phyloP scores from a whole-genome alignment of 495 filamentous ascomycete species.

The Lindgomyces ingoldianus region DNA sequence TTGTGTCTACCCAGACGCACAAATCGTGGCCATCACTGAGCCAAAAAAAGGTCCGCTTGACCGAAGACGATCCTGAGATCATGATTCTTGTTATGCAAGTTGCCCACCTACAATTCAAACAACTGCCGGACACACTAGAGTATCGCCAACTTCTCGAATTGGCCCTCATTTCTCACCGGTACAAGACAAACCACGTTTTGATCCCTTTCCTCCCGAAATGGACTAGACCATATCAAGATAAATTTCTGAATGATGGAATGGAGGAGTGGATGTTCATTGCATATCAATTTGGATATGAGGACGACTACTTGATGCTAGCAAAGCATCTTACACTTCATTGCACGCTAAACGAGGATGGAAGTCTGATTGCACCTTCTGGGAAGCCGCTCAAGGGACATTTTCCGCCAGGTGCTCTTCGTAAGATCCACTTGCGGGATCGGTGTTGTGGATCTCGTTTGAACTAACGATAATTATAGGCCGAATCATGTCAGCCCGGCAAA shows the following conservation, averaged over 20 bases:
- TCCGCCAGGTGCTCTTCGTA: constrained; percentile 2
- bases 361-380: neutral
- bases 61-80: constrained; percentile 20
- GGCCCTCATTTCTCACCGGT: constrained; percentile 5
- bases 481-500: neutral
- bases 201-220: constrained; percentile 7
- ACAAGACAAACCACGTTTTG: constrained; percentile 10
- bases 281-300: constrained; percentile 26
- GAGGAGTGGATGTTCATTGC: constrained; percentile 25
- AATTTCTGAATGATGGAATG: neutral
- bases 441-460: too few species aligned
- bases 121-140: neutral
- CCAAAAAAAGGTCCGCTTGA: neutral
- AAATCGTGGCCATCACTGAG: neutral
- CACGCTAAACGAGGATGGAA: neutral
- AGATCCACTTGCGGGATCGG: too few species aligned
- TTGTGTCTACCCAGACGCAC: neutral
- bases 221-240: neutral
- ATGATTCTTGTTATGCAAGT: constrained; percentile 13
- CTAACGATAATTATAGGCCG: neutral
- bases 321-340: constrained; percentile 9
- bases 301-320: constrained; percentile 6
- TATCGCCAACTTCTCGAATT: constrained; percentile 17
- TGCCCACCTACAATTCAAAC: constrained; percentile 9
- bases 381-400: neutral